Conservation (phyloP, 495 filamentous ascomycete species). For the Pseudomonodictys pantanalensis region DNA sequence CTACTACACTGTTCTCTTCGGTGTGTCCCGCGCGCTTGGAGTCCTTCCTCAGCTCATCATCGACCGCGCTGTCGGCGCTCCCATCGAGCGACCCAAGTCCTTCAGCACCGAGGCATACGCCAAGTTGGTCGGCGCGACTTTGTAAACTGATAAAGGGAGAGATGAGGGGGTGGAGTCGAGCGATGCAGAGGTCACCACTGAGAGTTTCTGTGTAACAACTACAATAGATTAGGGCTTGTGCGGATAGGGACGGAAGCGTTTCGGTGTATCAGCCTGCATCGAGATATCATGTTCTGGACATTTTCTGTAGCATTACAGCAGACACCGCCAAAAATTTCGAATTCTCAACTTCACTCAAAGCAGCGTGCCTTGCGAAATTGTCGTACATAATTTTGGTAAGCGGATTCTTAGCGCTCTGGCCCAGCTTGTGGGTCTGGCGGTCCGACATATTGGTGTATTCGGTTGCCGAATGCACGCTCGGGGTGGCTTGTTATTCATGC, state of each 20-base stretch:
- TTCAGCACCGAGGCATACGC: slow-evolving; percentile 96
- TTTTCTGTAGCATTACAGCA: slow-evolving; percentile 21
- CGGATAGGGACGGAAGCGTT: slow-evolving; percentile 2
- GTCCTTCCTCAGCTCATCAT: slow-evolving; percentile 99
- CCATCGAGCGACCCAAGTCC: slow-evolving; percentile 87
- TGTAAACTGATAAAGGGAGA: slow-evolving; percentile 56
- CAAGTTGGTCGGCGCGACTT: slow-evolving; percentile 84
- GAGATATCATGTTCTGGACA: slow-evolving; percentile 7
- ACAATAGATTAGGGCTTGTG: slow-evolving; percentile 33
- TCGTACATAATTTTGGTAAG: too few species aligned
- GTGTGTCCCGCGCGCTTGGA: slow-evolving; percentile 95
- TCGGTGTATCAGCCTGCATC: slow-evolving; percentile 5
- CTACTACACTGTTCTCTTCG: slow-evolving; percentile 99
- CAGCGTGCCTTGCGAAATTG: neutral
- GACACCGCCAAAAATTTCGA: neutral
- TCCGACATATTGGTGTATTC: too few species aligned
- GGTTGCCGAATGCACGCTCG: neutral
- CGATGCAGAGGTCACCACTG: neutral
- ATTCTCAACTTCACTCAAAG: neutral
- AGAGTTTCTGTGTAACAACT: slow-evolving; percentile 24
- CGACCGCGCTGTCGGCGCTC: slow-evolving; percentile 90
- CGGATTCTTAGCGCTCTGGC: too few species aligned
- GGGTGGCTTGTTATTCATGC: neutral
- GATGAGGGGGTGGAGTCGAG: neutral
- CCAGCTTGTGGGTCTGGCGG: too few species aligned